Conservation (phyloP, 495 filamentous ascomycete genomes). For the Baudoinia panamericana region DNA sequence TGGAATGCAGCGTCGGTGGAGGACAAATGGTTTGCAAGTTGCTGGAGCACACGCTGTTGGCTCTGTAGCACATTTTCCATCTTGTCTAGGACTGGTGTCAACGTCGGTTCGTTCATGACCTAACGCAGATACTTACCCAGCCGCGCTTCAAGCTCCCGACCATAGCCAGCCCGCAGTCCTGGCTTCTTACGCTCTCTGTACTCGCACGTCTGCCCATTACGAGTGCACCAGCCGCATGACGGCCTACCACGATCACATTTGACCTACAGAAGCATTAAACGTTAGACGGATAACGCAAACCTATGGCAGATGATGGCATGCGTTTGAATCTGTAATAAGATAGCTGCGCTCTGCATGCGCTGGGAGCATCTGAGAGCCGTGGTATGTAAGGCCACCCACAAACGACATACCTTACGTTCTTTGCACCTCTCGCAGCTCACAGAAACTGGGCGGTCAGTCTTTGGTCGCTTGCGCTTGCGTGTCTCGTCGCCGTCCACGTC, state of each 20-base stretch:
- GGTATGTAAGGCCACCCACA: too few relatives aligned
- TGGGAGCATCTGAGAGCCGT: too few relatives aligned
- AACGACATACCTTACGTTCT: constrained; percentile 57
- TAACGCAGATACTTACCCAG: constrained; percentile 36
- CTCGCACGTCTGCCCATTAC: constrained; percentile 64
- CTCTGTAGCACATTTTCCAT: constrained; percentile 26
- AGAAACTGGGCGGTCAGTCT: constrained; percentile 34
- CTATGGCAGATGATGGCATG: too few relatives aligned
- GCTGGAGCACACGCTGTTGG: constrained; percentile 28
- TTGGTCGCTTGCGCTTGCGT: constrained; percentile 19
- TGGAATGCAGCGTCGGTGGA: not conserved
- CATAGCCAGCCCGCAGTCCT: constrained; percentile 68
- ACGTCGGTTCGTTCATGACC: constrained; percentile 7
- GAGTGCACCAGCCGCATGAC: constrained; percentile 75
- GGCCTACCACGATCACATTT: constrained; percentile 55
- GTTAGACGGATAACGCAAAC: not conserved
- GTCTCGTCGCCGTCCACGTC: constrained; percentile 12
- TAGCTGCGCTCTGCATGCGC: too few relatives aligned
- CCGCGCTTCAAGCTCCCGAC: constrained; percentile 72
- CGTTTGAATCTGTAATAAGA: too few relatives aligned
- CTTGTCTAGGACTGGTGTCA: constrained; percentile 15
- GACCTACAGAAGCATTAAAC: constrained; percentile 4
- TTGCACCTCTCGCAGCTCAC: constrained; percentile 71
- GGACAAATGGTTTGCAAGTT: constrained; percentile 21
- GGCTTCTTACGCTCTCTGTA: constrained; percentile 82